Base-by-base conservation (phyloP, 257 asterid genomes). In the Sherardia arvensis region DNA sequence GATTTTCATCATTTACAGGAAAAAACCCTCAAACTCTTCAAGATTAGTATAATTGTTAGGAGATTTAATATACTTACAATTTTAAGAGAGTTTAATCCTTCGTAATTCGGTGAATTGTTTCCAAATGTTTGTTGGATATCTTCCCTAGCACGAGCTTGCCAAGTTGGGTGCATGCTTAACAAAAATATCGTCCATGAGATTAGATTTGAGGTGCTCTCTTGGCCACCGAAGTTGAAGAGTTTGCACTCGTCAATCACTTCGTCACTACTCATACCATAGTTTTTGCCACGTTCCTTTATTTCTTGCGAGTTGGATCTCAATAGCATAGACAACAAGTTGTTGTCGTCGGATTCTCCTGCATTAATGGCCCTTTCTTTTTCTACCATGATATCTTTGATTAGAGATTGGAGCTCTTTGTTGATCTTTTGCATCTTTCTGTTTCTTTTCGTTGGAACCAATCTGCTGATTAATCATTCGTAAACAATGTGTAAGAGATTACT, bases 181-280 rank as follows among this genome's bases (percentile, higher is more conserved):
- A 81, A 62, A 47, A 84, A 29, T 81, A 84, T 67, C 1, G 87
- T 77, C 90, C 90, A 84, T 1, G 73, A 53, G 3, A 81, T 64
- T 18, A 84, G 64, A 62, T 73, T 71, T 45, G 90, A 74, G 1
- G 83, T 70, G 66, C 75, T 71, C 53, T 84, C 87, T 71, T 84
- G 90, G 1, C 87, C 90, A 22, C 87, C 71, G 33, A 85, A 72
- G 56, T 80, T 78, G 76, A 85, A 78, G 0, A 68, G 7, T 66
- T 79, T 78, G 80, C 93, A 85, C 40, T 85, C 89, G 54, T 79
- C 89, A 23, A 85, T 78, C 49, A 83, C 79, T 48, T 80, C 87
- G 47, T 78, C 78, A 10, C 55, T 75, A 49, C 73, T 85, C 82
- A 85, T 73, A 0, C 93, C 93, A 7, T 5, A 34, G 5, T 27